phyloP scores from a whole-genome alignment of 1,284 basidiomycete genomes.

The Austroboletus niveus region DNA sequence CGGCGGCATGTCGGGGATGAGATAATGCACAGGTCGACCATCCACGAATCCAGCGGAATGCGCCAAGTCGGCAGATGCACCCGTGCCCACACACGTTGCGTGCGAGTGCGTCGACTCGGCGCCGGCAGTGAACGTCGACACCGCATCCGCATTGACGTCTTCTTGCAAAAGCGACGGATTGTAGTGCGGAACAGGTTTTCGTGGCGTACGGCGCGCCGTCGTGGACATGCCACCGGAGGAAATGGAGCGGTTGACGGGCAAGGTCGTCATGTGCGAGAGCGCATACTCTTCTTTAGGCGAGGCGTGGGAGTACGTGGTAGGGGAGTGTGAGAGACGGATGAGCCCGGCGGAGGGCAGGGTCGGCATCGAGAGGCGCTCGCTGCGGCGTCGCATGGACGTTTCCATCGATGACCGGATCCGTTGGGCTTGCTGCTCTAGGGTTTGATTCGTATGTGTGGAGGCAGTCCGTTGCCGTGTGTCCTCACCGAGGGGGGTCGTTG shows the following conservation, averaged over 20 bases:
- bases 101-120: conserved; percentile 32
- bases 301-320: not conserved
- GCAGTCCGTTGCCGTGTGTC: conserved; percentile 8
- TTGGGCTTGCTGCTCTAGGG: conserved; percentile 29
- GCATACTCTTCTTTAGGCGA: conserved; percentile 25
- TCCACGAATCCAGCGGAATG: conserved; percentile 23
- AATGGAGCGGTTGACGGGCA: conserved; percentile 22
- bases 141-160: conserved; percentile 18
- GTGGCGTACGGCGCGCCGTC: conserved; percentile 31
- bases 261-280: conserved; percentile 17
- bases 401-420: conserved; percentile 34
- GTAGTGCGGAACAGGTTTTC: conserved; percentile 48
- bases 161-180: conserved; percentile 29
- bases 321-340: conserved; percentile 15
- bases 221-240: conserved; percentile 20
- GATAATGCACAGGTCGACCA: conserved; percentile 34
- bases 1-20: conserved; percentile 43
- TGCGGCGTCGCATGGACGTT: conserved; percentile 21
- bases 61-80: conserved; percentile 23
- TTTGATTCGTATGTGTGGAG: conserved; percentile 13
- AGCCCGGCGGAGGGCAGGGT: conserved; percentile 17
- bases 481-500: conserved; percentile 4
- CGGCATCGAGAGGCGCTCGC: conserved; percentile 31
- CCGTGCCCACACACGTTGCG: conserved; percentile 12
- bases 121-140: conserved; percentile 21